Base-by-base conservation (phyloP, 2,329 filamentous ascomycete species). In the Aspergillus melleus region DNA sequence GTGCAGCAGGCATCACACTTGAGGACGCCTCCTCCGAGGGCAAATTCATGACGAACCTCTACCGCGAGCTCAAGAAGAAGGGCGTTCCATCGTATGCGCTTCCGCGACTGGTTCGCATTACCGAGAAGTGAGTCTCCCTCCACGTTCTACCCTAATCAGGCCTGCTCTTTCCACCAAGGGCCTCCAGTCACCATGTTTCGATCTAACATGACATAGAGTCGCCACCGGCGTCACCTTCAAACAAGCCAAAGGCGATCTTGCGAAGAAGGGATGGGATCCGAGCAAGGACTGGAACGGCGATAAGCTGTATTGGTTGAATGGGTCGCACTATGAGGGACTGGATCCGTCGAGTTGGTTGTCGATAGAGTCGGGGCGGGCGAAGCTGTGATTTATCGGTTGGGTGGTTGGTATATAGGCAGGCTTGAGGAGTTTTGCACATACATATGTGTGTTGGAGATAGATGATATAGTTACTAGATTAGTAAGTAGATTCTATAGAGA, bases 151-250 rank as follows among this genome's bases (percentile, higher is more conserved):
- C n/a, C n/a, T n/a, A n/a, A n/a, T n/a, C n/a, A n/a, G n/a, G n/a
- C n/a, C n/a, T n/a, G n/a, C n/a, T n/a, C n/a, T n/a, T n/a, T n/a
- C n/a, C n/a, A n/a, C n/a, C n/a, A n/a, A n/a, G n/a, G n/a, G n/a
- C n/a, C 11, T 36, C 11, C 24, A 66, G 77, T 69, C 11, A 16
- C 11, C 24, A 12, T 1, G 11, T 36, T 16, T 1, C 3, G 32
- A 0, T 16, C 32, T 16, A 36, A 12, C 11, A 12, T 12, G 12
- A 29, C n/a, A 16, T 44, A 76, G 74, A 55, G 79, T 81, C 55
- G 75, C 76, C 58, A 77, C 77, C 1, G 78, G 77, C 49, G 80
- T 77, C n/a, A 82, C 80, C 5, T 82, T 82, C 70, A 83, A 82
- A 63, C 80, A 82, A 62, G 76, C 77, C 2, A 82, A 82, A 65